phyloP scores from a whole-genome alignment of 169 alveolate genomes.

The Amoebophrya sp. region DNA sequence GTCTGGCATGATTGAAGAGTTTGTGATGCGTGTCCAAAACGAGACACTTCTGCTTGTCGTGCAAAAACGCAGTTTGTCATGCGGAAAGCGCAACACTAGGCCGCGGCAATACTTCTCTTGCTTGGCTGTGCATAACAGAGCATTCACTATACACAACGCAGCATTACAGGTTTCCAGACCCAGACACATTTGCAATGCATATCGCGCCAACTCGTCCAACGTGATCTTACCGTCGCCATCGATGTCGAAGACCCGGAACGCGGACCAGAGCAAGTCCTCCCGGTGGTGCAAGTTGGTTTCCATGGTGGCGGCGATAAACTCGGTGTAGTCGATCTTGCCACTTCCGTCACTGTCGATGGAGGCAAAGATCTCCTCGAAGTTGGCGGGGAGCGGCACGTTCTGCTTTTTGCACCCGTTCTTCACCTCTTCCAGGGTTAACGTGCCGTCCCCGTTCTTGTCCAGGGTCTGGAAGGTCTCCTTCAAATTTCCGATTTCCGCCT shows the following conservation, averaged over 20 bases:
- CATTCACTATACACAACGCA: too few relatives aligned
- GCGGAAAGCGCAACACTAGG: too few relatives aligned
- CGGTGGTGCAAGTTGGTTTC: conserved; percentile 51
- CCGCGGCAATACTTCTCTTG: too few relatives aligned
- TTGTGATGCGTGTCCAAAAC: too few relatives aligned
- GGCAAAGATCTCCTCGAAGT: conserved; percentile 54
- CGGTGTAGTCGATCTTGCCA: conserved; percentile 69
- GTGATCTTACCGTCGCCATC: conserved; percentile 68
- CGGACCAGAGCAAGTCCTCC: conserved; percentile 55
- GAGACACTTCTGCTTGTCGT: too few relatives aligned
- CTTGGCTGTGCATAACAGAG: too few relatives aligned
- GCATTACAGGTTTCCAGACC: too few relatives aligned
- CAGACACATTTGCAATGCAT: too few relatives aligned
- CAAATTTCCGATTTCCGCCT: conserved; percentile 72
- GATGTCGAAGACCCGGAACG: conserved; percentile 65
- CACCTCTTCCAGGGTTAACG: conserved; percentile 44
- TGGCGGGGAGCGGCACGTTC: conserved; percentile 44
- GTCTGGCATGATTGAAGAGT: too few relatives aligned
- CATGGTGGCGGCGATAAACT: conserved; percentile 65
- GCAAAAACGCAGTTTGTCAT: too few relatives aligned
- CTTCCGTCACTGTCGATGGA: conserved; percentile 68
- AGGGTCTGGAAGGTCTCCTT: conserved; percentile 70
- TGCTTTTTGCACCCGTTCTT: conserved; percentile 3
- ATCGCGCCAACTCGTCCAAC: conserved; percentile 58
- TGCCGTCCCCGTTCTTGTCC: conserved; percentile 85